Evolutionary conservation across 495 filamentous ascomycete species (phyloP).

Genomic region (Penicillium diatomitis): DNA sequence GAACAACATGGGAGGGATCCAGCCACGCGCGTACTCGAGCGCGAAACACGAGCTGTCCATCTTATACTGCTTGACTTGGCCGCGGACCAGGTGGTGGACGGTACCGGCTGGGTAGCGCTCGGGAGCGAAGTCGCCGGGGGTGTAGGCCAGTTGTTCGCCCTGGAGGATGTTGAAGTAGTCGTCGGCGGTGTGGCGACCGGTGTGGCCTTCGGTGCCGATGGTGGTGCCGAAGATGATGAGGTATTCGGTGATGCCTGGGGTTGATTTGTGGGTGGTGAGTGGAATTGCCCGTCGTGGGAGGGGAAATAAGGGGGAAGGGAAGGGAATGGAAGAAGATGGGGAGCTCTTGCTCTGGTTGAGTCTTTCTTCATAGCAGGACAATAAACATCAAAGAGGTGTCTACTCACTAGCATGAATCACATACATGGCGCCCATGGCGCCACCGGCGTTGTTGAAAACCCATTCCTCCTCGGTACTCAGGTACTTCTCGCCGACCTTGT

Average conservation of each 20-base stretch:
- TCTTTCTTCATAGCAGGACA: no score
- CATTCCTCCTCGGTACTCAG: slow-evolving; percentile 39
- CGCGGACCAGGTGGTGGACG: slow-evolving; percentile 69
- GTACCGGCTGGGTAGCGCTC: slow-evolving; percentile 67
- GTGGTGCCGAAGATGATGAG: slow-evolving; percentile 74
- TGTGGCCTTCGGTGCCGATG: slow-evolving; percentile 82
- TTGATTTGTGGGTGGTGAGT: background rate
- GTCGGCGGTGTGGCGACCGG: slow-evolving; percentile 77
- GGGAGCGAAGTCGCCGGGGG: slow-evolving; percentile 57
- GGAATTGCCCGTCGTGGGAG: slow-evolving; percentile 6
- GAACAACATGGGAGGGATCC: slow-evolving; percentile 83
- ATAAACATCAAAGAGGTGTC: background rate
- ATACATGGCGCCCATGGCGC: slow-evolving; percentile 85
- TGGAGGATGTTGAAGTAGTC: slow-evolving; percentile 87
- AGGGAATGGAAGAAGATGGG: background rate
- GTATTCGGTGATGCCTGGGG: slow-evolving; percentile 59
- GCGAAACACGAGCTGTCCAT: slow-evolving; percentile 75
- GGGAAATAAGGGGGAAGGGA: background rate
- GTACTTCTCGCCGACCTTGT: slow-evolving; percentile 30
- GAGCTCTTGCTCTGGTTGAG: background rate
- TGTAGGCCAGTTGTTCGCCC: slow-evolving; percentile 64
- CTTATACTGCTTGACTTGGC: slow-evolving; percentile 76
- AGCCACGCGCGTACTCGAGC: slow-evolving; percentile 80
- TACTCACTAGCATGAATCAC: slow-evolving; percentile 71
- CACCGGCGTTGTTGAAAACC: slow-evolving; percentile 61